These are phyloP conservation scores for Glycyrrhiza uralensis DNA, from an alignment of 306 rosid genomes.

Conservation along the genomic window DNA sequence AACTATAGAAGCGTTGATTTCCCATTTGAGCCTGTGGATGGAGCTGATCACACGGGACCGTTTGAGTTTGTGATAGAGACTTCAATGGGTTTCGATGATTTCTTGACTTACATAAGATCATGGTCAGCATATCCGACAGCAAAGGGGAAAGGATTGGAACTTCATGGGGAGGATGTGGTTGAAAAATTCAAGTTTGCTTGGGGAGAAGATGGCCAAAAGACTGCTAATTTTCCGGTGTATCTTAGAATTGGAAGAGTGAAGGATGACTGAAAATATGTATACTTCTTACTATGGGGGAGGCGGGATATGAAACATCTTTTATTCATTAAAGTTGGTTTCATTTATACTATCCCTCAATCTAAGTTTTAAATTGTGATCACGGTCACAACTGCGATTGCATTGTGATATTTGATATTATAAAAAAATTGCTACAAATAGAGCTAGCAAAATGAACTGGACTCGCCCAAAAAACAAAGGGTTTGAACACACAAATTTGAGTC, in stretches of 20 bases:
- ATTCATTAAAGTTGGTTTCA: neutral
- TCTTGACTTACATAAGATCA: slow-evolving; percentile 48
- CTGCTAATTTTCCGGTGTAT: slow-evolving; percentile 49
- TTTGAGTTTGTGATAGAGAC: slow-evolving; percentile 49
- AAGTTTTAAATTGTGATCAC: too few species aligned
- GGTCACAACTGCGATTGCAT: too few species aligned
- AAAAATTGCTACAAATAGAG: too few species aligned
- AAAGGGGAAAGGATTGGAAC: slow-evolving; percentile 61
- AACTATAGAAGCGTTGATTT: slow-evolving; percentile 48
- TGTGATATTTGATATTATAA: too few species aligned
- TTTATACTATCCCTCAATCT: too few species aligned
- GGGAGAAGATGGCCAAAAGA: slow-evolving; percentile 40
- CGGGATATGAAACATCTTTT: neutral
- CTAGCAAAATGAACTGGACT: too few species aligned
- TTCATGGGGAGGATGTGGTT: slow-evolving; percentile 36
- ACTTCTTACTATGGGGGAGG: neutral
- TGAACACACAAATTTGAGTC: too few species aligned
- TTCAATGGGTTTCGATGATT: slow-evolving; percentile 44
- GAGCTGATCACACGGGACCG: slow-evolving; percentile 53
- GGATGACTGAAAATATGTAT: neutral
- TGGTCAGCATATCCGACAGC: slow-evolving; percentile 76
- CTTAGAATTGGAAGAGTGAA: slow-evolving; percentile 65
- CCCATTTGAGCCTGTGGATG: slow-evolving; percentile 64
- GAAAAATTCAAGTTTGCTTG: slow-evolving; percentile 50
- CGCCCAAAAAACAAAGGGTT: too few species aligned